Evolutionary conservation across 2,329 filamentous ascomycete genomes (phyloP), one percentile per base, ranked within the genome.

Genomic region (Alternaria incomplexa): DNA sequence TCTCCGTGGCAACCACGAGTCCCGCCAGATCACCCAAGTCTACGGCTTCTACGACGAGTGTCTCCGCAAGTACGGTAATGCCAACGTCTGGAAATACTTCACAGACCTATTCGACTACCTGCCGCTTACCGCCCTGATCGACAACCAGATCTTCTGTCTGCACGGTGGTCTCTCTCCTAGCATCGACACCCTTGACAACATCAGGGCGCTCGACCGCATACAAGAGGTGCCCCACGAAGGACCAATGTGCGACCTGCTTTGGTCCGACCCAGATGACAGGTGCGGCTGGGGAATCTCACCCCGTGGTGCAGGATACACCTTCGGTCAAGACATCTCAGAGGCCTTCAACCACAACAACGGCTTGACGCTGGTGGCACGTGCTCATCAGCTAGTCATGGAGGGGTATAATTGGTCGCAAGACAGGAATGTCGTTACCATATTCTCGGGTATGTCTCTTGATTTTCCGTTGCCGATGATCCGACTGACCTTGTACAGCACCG

Each of bases 361-460:
- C 61, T 84, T 99, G 82, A 98, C 95, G 58, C 86, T 98, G 66
- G 96, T 99, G 78, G 96, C 96, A 64, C 88, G 96, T 82, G 96
- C 96, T 59, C 96, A 99, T 86, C 96, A 99, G 84, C 85, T 99
- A 80, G 96, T 99, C 64, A 99, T 98, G 95, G 96, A 99, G 82
- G 96, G 96, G 52, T 99, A 98, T 83, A 99, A 98, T 81, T 99
- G 96, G 96, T 97, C 94, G 70, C 96, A 98, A 82, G 96, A 98
- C 80, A 86, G 95, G 70, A 98, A 99, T 73, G 96, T 99, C 55
- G 96, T 99, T 65, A 99, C 96, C 40, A 98, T 99, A 77, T 99
- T 99, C 85, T 97, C 94, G 72, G 93, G 84, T 78, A 69, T 12
- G 57, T 17, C 11, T 6, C 6, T 13, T 22, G 26, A 13, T 3